Percentiles rank a stretch among this genome's conserved stretches.
Conservation (phyloP, 495 filamentous ascomycete genomes). For the Lophiotrema nucula region DNA sequence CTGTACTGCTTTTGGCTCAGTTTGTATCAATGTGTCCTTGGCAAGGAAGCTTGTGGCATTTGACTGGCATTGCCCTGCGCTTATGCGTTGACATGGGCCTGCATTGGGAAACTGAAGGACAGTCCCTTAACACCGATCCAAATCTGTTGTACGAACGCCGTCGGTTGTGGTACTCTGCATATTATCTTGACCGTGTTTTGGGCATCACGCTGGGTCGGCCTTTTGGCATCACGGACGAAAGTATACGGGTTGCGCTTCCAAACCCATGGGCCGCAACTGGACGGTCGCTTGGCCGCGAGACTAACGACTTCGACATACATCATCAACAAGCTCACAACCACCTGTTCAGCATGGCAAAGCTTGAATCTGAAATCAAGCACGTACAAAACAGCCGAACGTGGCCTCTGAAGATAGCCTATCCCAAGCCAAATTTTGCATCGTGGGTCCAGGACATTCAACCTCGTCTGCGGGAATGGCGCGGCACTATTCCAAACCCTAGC, state of each 20-base stretch:
- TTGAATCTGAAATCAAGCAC: conserved; percentile 36
- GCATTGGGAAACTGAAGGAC: conserved; percentile 34
- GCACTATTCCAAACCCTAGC: conserved; percentile 27
- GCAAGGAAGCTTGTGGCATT: conserved; percentile 34
- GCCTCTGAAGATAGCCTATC: conserved; percentile 29
- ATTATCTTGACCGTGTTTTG: conserved; percentile 35
- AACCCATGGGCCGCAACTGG: conserved; percentile 26
- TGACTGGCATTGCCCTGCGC: conserved; percentile 34
- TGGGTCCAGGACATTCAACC: conserved; percentile 36
- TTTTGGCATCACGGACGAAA: conserved; percentile 36
- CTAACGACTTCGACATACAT: conserved; percentile 25
- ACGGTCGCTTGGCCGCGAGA: conserved; percentile 6
- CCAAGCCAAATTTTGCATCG: conserved; percentile 29
- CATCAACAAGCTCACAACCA: conserved; percentile 33
- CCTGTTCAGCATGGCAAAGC: conserved; percentile 25
- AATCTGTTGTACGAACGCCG: conserved; percentile 29
- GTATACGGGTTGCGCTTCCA: conserved; percentile 21
- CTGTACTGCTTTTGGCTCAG: conserved; percentile 33
- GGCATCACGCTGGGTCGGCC: conserved; percentile 33
- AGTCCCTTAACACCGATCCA: neutral
- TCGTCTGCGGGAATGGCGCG: conserved; percentile 31
- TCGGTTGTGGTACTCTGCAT: conserved; percentile 33
- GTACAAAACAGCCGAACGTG: conserved; percentile 30
- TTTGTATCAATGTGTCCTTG: conserved; percentile 35
- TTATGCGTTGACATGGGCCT: conserved; percentile 36